Evolutionary conservation across 805 yeast genomes (phyloP), one percentile per base, ranked within the genome.

Genomic region (Wickerhamiella domercqiae): DNA sequence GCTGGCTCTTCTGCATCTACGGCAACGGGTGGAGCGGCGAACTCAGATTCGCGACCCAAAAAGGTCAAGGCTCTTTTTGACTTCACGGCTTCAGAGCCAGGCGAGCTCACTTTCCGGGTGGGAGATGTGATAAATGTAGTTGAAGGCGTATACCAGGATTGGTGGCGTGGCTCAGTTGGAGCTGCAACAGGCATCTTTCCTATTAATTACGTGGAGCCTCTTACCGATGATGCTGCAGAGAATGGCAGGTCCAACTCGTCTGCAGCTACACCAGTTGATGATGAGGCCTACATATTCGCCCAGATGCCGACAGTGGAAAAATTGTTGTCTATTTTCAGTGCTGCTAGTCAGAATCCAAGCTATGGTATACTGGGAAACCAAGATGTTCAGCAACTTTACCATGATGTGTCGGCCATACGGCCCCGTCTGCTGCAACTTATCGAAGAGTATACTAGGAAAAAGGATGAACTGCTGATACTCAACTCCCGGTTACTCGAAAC

Each of bases 171-270:
- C 13, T 71, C 87, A 4, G 59, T 87, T 36, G 67, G 70, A 38
- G 95, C 95, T 1, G 68, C 67, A 38, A 66, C 74, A 36, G 98
- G 98, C 15, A 77, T 90, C 11, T 84, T 87, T 57, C 98, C 98
- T 0, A 68, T 81, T 41, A 87, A 87, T 54, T 87, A 90, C 52
- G 97, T 90, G 1, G 52, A 49, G 39, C 29, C 21, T 18, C 16
- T 39, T 20, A 32, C 32, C 21, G 39, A 37, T n/a, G 20, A 13
- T 17, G 30, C 36, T 11, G 16, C 17, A 14, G 9, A 7, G 17
- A 7, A 15, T 7, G 7, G 17, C 17, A 18, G 11, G 11, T 24
- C 26, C 9, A 24, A 9, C 13, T 9, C 26, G 26, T 24, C 26
- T 13, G 13, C 26, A 9, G 11, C 26, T 24, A 9, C 9, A 13